A percentile compares a stretch with the other conserved stretches of the same genome.
Conservation (phyloP, 352 stramenopile species). For the Globisporangium apiculatum region DNA sequence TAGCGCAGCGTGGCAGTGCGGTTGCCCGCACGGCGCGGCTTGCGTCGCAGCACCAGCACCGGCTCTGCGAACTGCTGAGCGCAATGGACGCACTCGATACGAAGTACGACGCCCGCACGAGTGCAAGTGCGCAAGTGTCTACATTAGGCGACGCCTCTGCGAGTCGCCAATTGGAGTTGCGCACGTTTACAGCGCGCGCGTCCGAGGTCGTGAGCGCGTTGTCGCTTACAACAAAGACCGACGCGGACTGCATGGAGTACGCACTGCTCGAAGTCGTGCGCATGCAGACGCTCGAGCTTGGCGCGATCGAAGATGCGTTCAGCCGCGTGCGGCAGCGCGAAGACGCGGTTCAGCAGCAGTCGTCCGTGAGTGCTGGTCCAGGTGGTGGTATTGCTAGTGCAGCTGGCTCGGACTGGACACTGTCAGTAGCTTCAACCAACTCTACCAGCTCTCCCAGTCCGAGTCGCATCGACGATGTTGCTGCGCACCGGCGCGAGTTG, state of each 20-base stretch:
- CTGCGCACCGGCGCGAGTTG: slow-evolving; percentile 26
- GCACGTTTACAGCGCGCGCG: slow-evolving; percentile 58
- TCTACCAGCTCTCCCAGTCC: too few species aligned
- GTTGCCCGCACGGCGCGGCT: slow-evolving; percentile 50
- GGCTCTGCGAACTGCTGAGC: slow-evolving; percentile 63
- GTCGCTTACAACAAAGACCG: slow-evolving; percentile 60
- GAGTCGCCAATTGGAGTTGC: slow-evolving; percentile 37
- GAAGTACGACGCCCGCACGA: slow-evolving; percentile 21
- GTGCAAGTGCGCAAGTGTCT: slow-evolving; percentile 27
- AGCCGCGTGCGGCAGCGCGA: slow-evolving; percentile 43
- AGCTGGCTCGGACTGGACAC: too few species aligned
- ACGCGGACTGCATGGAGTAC: slow-evolving; percentile 79
- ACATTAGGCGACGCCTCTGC: slow-evolving; percentile 15
- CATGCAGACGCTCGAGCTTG: slow-evolving; percentile 75
- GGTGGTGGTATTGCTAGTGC: too few species aligned
- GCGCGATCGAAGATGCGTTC: slow-evolving; percentile 71
- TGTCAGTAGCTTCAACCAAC: too few species aligned
- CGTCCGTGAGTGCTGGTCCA: too few species aligned
- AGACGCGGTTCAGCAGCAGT: slow-evolving; percentile 41
- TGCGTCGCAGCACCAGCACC: slow-evolving; percentile 60
- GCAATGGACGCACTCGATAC: slow-evolving; percentile 64
- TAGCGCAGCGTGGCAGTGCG: slow-evolving; percentile 56
- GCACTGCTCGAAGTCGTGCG: slow-evolving; percentile 68
- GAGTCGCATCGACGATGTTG: too few species aligned
- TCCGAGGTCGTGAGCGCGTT: slow-evolving; percentile 69